Base-by-base conservation (phyloP, 345 rosid species). In the Eucalyptus paniculata region DNA sequence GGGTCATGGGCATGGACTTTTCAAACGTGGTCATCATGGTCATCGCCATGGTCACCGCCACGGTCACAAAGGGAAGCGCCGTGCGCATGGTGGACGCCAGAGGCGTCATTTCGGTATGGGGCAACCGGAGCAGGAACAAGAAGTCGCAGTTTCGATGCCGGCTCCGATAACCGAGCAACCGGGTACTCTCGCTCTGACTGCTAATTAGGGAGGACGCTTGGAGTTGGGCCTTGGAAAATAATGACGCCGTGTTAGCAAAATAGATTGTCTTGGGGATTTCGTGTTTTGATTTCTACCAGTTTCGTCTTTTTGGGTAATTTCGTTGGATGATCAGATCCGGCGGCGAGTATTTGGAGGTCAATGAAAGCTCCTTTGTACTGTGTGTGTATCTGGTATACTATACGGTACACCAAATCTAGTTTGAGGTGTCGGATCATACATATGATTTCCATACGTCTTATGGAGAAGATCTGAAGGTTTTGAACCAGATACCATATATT, bases 91-190 rank as follows among this genome's bases (percentile, higher is more conserved):
- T 12, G 28, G 82, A 37, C 2, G 82, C 82, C 26, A 8, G 45
- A 37, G 28, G 82, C 45, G 7, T 21, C 83, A 37, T 77, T 23
- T 21, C 28, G 0, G 40, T 77, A 37, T 11, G 45, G 47, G 47
- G 45, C 40, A 12, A 77, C 28, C 47, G 15, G 83, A 37, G 7
- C 47, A 21, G 40, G 28, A 77, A 3, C 83, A 37, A 23, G 83
- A 37, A 72, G 28, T 37, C 28, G 4, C 12, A 3, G 83, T 12
- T 72, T 24, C 15, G 15, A 19, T 2, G 45, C 82, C 28, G 2
- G 0, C 26, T 3, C 47, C 28, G 24, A 11, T 37, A 0, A 77
- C 4, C 15, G 9, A 2, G 16, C 47, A 77, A 40, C 16, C 2
- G 9, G 47, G 16, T 10, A 37, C 83, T 37, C 82, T 72, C 5